Evolutionary conservation across 306 rosid species (phyloP).

Genomic region (Corylus heterophylla): DNA sequence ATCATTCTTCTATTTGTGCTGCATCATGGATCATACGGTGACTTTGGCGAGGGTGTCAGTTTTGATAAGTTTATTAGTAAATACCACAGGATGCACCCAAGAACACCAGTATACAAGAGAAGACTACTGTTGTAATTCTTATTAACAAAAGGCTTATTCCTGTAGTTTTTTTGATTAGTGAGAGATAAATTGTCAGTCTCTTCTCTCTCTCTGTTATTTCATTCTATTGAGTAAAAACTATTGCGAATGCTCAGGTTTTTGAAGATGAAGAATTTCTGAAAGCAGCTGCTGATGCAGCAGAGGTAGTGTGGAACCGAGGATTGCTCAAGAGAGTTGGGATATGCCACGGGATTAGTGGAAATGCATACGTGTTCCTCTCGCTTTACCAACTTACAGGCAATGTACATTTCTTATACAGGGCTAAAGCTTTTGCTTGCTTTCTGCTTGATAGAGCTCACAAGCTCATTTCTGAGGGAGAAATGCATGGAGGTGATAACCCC

Average conservation of each 20-base stretch:
- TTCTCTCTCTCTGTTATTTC: neutral
- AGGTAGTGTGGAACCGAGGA: constrained; percentile 62
- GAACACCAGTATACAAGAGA: neutral
- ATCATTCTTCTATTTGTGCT: too few relatives aligned
- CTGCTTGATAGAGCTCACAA: constrained; percentile 59
- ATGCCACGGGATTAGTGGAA: constrained; percentile 79
- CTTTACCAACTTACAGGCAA: constrained; percentile 63
- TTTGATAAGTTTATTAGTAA: too few relatives aligned
- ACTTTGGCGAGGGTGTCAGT: too few relatives aligned
- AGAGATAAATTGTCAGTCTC: neutral
- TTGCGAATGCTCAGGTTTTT: constrained; percentile 44
- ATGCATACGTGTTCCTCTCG: constrained; percentile 59
- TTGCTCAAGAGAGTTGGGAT: constrained; percentile 63
- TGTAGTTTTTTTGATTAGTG: neutral
- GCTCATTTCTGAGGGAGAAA: constrained; percentile 55
- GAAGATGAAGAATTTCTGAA: constrained; percentile 55
- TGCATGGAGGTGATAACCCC: constrained; percentile 70
- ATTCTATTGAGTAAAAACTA: neutral
- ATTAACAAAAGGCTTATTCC: neutral
- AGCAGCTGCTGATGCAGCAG: constrained; percentile 70
- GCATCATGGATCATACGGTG: too few relatives aligned
- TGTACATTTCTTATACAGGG: constrained; percentile 46
- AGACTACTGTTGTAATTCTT: neutral
- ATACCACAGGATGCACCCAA: too few relatives aligned
- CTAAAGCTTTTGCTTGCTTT: constrained; percentile 72